These are phyloP conservation scores for Fusarium sp. DNA, from an alignment of 2,329 filamentous ascomycete species.

Conservation along the genomic window DNA sequence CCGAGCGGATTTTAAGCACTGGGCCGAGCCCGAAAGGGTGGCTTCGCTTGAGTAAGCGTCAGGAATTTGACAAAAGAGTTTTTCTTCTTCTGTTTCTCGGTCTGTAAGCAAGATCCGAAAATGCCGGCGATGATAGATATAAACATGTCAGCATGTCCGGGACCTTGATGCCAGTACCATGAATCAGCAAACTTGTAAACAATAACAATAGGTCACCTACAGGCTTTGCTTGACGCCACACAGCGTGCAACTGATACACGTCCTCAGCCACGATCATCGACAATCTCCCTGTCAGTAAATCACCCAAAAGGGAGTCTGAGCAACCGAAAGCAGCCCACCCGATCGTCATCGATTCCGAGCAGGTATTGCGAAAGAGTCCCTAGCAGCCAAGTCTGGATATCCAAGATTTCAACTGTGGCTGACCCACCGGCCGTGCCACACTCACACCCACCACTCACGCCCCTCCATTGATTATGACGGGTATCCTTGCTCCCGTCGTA, in stretches of 20 bases:
- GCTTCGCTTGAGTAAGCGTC: slow-evolving; percentile 30
- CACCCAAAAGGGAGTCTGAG: slow-evolving; percentile 15
- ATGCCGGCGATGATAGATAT: slow-evolving; percentile 25
- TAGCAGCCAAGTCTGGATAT: slow-evolving; percentile 22
- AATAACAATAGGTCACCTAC: too few relatives aligned
- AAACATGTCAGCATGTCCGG: slow-evolving; percentile 22
- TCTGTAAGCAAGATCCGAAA: slow-evolving; percentile 31
- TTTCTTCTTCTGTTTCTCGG: slow-evolving; percentile 1
- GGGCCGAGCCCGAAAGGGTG: slow-evolving; percentile 32
- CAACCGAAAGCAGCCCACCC: slow-evolving; percentile 36
- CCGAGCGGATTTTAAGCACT: slow-evolving; percentile 20
- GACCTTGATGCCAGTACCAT: neutral
- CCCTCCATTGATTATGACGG: slow-evolving; percentile 44
- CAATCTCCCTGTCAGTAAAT: slow-evolving; percentile 8
- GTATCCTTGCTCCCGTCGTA: slow-evolving; percentile 47
- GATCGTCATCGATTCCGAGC: slow-evolving; percentile 36
- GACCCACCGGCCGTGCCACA: slow-evolving; percentile 36
- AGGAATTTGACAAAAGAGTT: slow-evolving; percentile 22
- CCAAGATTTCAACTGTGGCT: slow-evolving; percentile 36
- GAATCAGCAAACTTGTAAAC: neutral
- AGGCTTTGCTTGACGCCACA: slow-evolving; percentile 4
- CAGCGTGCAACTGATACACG: slow-evolving; percentile 15
- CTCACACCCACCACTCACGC: slow-evolving; percentile 7
- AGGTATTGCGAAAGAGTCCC: neutral
- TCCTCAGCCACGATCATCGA: slow-evolving; percentile 29